Evolutionary conservation across 2,329 filamentous ascomycete species (phyloP), one percentile per base, ranked within the genome.

Genomic region (Claviceps sp.): DNA sequence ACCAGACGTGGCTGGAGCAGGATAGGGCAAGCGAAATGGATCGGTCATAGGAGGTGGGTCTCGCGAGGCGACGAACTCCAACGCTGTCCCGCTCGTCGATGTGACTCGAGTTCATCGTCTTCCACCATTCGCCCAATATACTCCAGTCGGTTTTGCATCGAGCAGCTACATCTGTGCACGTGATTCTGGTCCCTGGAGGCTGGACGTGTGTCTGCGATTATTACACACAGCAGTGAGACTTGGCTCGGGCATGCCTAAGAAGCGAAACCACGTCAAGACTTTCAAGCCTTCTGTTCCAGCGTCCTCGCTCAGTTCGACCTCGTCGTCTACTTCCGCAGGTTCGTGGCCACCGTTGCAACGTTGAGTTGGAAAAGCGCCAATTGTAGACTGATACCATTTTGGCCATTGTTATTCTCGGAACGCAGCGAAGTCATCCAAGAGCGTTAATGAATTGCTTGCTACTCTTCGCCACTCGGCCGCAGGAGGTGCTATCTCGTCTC

Each of bases 371-470:
- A 40, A 38, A 30, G 22, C 36, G 16, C 14, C 37, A 11, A 18
- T 14, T 11, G 14, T 45, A 13, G 24, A 37, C 48, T 48, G 37
- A 18, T 18, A 16, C 16, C 22, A 30, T 40, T 20, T 30, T 47
- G 26, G 26, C 44, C 42, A 24, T 40, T 16, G 11, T 26, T 40
- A 2, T 14, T 13, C 30, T 8, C 6, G 3, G 11, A 7, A 16
- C 14, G 16, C 42, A 69, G 67, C 63, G 50, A 66, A 63, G 57
- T 54, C 65, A 48, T 55, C 61, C 52, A 66, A 58, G 57, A 63
- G 73, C 54, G 80, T 84, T 61, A 84, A 84, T 62, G 75, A 82
- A 56, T 68, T 81, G 55, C 74, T 84, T 60, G 72, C 76, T 54
- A 74, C 72, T 55, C 62, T 81, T 58, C 78, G 80, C 60, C 75